phyloP scores from a whole-genome alignment of 495 filamentous ascomycete genomes.

The Pyrenula aspistea region DNA sequence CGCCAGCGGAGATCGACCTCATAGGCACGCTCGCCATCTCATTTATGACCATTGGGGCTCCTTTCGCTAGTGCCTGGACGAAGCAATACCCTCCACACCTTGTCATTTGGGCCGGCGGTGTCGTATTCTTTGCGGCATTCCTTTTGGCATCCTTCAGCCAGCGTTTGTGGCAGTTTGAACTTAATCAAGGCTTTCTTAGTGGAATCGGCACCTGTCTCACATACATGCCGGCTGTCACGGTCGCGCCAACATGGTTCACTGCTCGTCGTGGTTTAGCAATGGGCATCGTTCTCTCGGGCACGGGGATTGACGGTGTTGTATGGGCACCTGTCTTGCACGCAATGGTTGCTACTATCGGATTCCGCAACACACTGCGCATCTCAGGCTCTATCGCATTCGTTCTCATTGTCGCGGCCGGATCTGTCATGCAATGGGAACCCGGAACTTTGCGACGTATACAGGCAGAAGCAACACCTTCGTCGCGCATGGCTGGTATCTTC shows the following conservation, averaged over 20 bases:
- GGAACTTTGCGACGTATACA: conserved; percentile 7
- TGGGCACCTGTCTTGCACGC: conserved; percentile 23
- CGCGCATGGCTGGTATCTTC: conserved; percentile 8
- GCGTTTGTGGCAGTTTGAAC: conserved; percentile 25
- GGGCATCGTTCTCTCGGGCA: conserved; percentile 25
- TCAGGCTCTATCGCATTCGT: conserved; percentile 19
- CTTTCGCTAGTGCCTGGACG: conserved; percentile 22
- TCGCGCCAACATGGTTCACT: conserved; percentile 24
- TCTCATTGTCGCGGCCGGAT: conserved; percentile 13
- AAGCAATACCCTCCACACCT: conserved; percentile 22
- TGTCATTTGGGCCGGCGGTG: conserved; percentile 17
- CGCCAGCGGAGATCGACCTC: conserved; percentile 26
- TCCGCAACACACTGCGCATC: conserved; percentile 26
- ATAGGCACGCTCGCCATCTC: conserved; percentile 30
- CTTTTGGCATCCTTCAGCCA: conserved; percentile 24
- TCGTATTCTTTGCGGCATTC: conserved; percentile 15
- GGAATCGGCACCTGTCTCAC: conserved; percentile 24
- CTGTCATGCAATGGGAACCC: conserved; percentile 20
- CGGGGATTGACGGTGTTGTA: conserved; percentile 20
- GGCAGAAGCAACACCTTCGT: conserved; percentile 11
- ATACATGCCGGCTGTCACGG: conserved; percentile 26
- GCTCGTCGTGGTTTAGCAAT: conserved; percentile 22
- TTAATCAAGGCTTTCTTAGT: conserved; percentile 26
- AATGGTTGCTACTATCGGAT: conserved; percentile 18
- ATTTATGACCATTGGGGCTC: conserved; percentile 32